A percentile compares a stretch with the other conserved stretches of the same genome.
Conservation (phyloP, 176 grass and related monocot genomes). For the Triticum urartu region DNA sequence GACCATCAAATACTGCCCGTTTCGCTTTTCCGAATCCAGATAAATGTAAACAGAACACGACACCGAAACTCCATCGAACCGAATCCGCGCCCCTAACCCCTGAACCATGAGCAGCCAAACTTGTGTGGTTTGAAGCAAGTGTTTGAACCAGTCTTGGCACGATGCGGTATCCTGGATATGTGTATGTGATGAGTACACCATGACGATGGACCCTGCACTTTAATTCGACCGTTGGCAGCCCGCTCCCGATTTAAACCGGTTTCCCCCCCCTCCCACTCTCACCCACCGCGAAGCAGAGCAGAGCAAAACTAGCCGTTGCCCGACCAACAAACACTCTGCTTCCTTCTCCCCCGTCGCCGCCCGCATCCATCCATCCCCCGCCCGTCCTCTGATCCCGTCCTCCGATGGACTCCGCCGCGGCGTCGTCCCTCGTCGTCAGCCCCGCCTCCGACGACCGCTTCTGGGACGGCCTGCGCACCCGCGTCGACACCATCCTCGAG, state of each 20-base stretch:
- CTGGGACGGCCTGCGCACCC: conserved; percentile 70
- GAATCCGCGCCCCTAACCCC: no score
- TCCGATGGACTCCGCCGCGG: conserved; percentile 55
- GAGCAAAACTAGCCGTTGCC: conserved; percentile 46
- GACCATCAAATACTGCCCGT: no score
- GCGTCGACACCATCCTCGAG: conserved; percentile 75
- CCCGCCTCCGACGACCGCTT: conserved; percentile 76
- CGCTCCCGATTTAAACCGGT: conserved; percentile 2
- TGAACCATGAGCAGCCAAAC: no score
- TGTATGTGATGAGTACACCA: no score
- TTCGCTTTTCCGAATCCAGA: no score
- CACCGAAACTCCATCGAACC: no score
- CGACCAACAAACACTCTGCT: neutral
- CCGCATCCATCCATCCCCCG: no score
- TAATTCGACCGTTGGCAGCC: conserved; percentile 45
- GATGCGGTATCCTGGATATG: no score
- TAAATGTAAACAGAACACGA: neutral
- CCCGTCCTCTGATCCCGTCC: neutral
- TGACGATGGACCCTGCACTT: neutral
- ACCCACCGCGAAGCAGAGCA: neutral
- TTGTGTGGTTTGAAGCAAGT: no score
- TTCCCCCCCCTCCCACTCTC: neutral
- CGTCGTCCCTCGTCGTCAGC: conserved; percentile 38
- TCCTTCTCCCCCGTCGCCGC: no score
- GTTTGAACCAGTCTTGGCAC: no score